Percentiles rank a stretch among this genome's conserved stretches.
Evolutionary conservation across 768 basidiomycete genomes (phyloP).

Genomic region (Suillus occidentalis): DNA sequence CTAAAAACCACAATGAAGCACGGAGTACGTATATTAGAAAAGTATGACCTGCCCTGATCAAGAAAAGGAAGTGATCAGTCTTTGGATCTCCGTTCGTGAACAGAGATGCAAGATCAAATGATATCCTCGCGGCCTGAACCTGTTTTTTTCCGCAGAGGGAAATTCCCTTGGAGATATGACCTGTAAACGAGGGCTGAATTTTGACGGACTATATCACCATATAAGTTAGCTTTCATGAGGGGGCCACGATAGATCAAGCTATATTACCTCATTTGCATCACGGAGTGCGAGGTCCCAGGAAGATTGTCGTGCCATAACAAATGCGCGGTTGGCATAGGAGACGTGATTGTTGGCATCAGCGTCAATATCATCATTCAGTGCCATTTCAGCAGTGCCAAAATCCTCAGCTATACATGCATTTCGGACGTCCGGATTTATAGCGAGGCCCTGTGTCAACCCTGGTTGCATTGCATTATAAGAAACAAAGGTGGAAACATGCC

Average conservation of each 20-base stretch:
- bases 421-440: too few relatives aligned
- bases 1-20: not conserved
- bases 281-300: not conserved
- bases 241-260: not conserved
- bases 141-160: not conserved
- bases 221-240: not conserved
- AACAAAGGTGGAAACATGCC: too few relatives aligned
- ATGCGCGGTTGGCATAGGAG: too few relatives aligned
- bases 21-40: not conserved
- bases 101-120: not conserved
- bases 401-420: too few relatives aligned
- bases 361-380: too few relatives aligned
- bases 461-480: too few relatives aligned
- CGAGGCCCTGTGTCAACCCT: too few relatives aligned
- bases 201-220: not conserved
- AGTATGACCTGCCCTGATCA: not conserved
- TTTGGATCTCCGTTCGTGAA: not conserved
- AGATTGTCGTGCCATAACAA: not conserved
- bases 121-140: not conserved
- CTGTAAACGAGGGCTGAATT: not conserved
- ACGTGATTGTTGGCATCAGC: too few relatives aligned
- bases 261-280: not conserved
- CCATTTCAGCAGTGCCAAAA: too few relatives aligned
- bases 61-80: not conserved
- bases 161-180: not conserved